phyloP scores from a whole-genome alignment of 2,329 filamentous ascomycete species.

The Penicillium concentricum region DNA sequence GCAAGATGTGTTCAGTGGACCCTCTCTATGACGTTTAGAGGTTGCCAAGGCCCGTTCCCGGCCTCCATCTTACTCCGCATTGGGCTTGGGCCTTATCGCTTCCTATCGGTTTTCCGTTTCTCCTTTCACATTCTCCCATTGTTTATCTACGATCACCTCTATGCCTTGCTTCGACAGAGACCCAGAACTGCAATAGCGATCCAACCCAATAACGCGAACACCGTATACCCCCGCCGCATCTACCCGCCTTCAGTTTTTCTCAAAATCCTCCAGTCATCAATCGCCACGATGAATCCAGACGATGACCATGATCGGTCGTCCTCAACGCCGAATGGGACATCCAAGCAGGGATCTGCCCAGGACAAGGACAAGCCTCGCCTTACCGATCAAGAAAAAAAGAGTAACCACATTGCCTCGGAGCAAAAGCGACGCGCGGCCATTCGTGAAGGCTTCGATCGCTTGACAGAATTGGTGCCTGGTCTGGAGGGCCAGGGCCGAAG shows the following conservation, averaged over 20 bases:
- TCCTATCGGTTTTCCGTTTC: constrained; percentile 19
- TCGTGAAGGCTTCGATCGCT: constrained; percentile 76
- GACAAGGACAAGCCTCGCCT: constrained; percentile 61
- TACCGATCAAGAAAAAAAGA: constrained; percentile 69
- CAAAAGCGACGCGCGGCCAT: constrained; percentile 71
- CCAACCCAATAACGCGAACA: background rate
- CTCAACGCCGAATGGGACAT: constrained; percentile 32
- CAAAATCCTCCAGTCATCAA: constrained; percentile 12
- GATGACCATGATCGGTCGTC: constrained; percentile 35
- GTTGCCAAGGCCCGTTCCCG: constrained; percentile 20
- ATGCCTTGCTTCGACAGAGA: background rate
- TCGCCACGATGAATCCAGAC: constrained; percentile 26
- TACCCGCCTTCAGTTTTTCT: constrained; percentile 25
- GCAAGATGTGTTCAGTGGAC: constrained; percentile 16
- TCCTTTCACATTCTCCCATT: constrained; percentile 1
- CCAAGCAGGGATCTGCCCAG: constrained; percentile 27
- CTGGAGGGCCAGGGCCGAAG: constrained; percentile 80
- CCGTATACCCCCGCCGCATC: background rate
- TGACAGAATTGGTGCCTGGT: constrained; percentile 77
- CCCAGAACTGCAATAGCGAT: background rate
- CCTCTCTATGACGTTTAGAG: constrained; percentile 27
- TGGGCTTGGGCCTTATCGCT: constrained; percentile 17
- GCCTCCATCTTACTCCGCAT: constrained; percentile 22
- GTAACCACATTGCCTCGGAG: constrained; percentile 69
- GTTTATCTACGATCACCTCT: background rate